Conservation (phyloP, 78 protist species). For the Dictyostelium brefeldianum region DNA sequence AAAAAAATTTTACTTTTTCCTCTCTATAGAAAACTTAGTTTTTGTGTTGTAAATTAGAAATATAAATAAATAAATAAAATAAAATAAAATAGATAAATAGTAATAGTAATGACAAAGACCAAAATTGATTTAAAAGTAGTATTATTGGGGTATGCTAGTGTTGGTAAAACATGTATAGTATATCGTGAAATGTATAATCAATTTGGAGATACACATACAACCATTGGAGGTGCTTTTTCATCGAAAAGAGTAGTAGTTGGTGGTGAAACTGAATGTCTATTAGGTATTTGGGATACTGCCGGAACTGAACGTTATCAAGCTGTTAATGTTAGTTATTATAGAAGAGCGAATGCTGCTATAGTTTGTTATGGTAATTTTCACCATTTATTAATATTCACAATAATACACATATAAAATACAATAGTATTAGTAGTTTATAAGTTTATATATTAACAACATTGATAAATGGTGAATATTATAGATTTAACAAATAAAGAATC, state of each 20-base stretch:
- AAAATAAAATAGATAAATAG: neutral
- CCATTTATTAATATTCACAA: neutral
- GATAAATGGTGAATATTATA: neutral
- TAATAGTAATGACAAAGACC: slow-evolving; percentile 6
- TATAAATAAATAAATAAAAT: too few relatives aligned
- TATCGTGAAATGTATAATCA: neutral
- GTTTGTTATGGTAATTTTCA: slow-evolving; percentile 52
- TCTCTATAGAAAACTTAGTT: too few relatives aligned
- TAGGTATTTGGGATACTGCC: slow-evolving; percentile 79
- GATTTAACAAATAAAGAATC: slow-evolving; percentile 51
- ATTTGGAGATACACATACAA: slow-evolving; percentile 55
- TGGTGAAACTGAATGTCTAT: slow-evolving; percentile 17
- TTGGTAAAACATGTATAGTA: slow-evolving; percentile 61
- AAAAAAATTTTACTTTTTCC: too few relatives aligned
- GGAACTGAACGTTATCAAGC: slow-evolving; percentile 68
- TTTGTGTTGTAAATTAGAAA: too few relatives aligned
- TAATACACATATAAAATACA: too few relatives aligned
- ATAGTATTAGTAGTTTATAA: neutral
- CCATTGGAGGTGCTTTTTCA: slow-evolving; percentile 69
- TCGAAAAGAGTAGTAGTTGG: slow-evolving; percentile 21
- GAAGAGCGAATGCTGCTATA: slow-evolving; percentile 80
- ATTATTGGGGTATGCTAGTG: slow-evolving; percentile 22
- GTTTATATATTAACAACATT: neutral
- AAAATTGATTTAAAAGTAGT: slow-evolving; percentile 32
- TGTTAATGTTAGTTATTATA: slow-evolving; percentile 68